These are phyloP conservation scores for Ashbya aceris DNA, from an alignment of 1,139 yeast genomes.

Conservation along the genomic window DNA sequence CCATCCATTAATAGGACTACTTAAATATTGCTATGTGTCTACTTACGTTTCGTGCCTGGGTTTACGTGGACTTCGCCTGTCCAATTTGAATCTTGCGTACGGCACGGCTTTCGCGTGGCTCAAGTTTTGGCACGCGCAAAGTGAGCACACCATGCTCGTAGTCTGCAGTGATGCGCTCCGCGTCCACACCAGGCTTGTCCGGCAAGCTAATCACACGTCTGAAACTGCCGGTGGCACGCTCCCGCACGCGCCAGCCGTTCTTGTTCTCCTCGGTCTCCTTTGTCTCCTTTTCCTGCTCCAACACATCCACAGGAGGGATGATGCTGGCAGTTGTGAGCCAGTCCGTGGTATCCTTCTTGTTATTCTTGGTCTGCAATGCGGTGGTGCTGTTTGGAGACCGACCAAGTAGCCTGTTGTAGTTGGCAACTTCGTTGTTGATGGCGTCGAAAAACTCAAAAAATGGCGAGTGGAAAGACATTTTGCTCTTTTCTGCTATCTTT, in stretches of 20 bases:
- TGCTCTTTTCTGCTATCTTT: not conserved
- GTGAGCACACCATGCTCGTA: constrained; percentile 35
- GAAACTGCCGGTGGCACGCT: constrained; percentile 34
- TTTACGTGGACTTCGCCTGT: too few species aligned
- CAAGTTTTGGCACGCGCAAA: constrained; percentile 33
- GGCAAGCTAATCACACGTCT: constrained; percentile 36
- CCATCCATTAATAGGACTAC: not conserved
- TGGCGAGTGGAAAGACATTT: too few species aligned
- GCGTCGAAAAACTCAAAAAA: too few species aligned
- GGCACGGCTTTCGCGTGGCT: constrained; percentile 21
- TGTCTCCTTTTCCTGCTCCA: constrained; percentile 34
- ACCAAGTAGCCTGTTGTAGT: too few species aligned
- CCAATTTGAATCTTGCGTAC: constrained; percentile 30
- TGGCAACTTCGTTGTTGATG: too few species aligned
- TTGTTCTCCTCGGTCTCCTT: constrained; percentile 19
- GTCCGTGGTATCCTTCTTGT: not conserved
- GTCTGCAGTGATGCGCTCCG: constrained; percentile 33
- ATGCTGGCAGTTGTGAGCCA: too few species aligned
- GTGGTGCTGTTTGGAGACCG: not conserved
- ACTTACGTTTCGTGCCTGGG: too few species aligned
- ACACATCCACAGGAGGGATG: constrained; percentile 35
- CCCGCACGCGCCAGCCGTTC: constrained; percentile 30
- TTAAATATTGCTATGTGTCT: too few species aligned
- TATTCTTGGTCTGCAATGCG: not conserved
- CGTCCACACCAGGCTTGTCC: constrained; percentile 31